These are phyloP conservation scores for Aristolochia fimbriata DNA, from an alignment of 164 flowering plant genomes.

Conservation along the genomic window DNA sequence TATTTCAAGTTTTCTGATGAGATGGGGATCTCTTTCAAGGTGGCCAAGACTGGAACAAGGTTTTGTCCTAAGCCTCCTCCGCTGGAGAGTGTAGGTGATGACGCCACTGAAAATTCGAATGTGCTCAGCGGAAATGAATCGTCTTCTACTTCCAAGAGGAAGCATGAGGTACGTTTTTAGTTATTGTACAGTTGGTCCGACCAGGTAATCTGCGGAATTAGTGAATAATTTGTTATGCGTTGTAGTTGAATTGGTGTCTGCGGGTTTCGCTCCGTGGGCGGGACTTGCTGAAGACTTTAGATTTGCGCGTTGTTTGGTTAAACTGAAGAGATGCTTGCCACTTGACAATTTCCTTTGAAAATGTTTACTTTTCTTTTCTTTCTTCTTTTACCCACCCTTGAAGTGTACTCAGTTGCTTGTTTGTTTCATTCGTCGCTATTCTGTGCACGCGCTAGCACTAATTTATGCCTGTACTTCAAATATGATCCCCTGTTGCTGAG, in stretches of 20 bases:
- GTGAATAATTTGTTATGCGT: not conserved
- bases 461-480: too few relatives aligned
- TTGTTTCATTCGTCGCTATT: too few relatives aligned
- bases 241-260: not conserved
- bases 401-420: too few relatives aligned
- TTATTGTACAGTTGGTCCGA: not conserved
- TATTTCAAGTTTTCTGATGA: not conserved
- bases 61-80: slow-evolving; percentile 40
- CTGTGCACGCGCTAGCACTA: too few relatives aligned
- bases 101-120: slow-evolving; percentile 16
- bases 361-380: too few relatives aligned
- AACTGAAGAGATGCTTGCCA: not conserved
- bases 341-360: not conserved
- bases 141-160: slow-evolving; percentile 3
- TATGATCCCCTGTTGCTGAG: too few relatives aligned
- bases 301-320: not conserved
- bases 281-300: not conserved
- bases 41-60: slow-evolving; percentile 52
- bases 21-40: slow-evolving; percentile 80
- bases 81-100: slow-evolving; percentile 13
- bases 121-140: slow-evolving; percentile 10
- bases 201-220: not conserved
- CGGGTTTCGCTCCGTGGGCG: not conserved
- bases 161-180: slow-evolving; percentile 1
- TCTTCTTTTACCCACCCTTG: too few relatives aligned